Percentiles rank a stretch among this genome's conserved stretches.
These are phyloP conservation scores for Megacollybia marginata DNA, from an alignment of 768 basidiomycete genomes.

Conservation along the genomic window DNA sequence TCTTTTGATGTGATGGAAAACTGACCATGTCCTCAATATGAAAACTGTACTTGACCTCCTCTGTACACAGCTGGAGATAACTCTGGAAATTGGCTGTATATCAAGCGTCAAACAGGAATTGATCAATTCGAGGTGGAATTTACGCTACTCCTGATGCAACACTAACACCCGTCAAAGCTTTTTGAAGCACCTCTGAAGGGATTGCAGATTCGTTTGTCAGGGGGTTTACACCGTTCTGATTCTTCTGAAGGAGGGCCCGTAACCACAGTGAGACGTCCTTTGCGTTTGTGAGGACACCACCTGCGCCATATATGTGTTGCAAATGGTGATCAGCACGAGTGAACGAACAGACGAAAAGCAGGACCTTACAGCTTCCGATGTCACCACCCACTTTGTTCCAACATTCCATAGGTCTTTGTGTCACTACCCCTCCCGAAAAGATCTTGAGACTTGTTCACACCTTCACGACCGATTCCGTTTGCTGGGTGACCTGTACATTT, in stretches of 20 bases:
- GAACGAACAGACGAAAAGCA: not conserved
- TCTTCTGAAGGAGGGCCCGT: not conserved
- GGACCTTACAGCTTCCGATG: too few relatives aligned
- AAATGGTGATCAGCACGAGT: not conserved
- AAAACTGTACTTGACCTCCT: not conserved
- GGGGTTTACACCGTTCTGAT: slow-evolving; percentile 1
- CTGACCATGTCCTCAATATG: not conserved
- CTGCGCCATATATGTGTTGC: slow-evolving; percentile 1
- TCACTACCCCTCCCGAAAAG: not conserved
- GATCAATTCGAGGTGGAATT: too few relatives aligned
- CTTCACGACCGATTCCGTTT: too few relatives aligned
- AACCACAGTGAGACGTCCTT: slow-evolving; percentile 3
- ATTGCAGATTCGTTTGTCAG: slow-evolving; percentile 1
- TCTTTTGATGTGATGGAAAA: too few relatives aligned
- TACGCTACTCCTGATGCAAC: not conserved
- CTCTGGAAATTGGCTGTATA: not conserved
- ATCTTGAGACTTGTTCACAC: not conserved
- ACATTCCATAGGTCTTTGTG: not conserved
- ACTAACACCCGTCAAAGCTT: not conserved
- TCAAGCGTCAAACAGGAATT: not conserved
- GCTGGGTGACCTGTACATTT: not conserved
- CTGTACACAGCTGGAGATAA: not conserved
- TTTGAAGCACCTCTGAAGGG: slow-evolving; percentile 1
- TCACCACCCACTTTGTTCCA: not conserved
- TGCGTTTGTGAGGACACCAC: slow-evolving; percentile 5